Evolutionary conservation across 305 asterid genomes (phyloP).

Genomic region (Lippia alba): DNA sequence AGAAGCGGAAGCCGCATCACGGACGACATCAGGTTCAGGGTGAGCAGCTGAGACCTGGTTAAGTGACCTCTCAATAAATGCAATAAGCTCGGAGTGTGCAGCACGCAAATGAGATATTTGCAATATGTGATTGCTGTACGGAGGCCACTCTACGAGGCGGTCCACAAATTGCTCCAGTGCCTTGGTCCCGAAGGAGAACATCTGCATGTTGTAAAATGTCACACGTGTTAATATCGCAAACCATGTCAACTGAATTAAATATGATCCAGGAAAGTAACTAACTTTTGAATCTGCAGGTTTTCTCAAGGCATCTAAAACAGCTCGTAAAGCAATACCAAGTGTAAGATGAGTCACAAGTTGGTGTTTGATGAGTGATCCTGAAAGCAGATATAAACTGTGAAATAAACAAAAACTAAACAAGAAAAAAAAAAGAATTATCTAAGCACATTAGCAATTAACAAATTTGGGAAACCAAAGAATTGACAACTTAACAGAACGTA

Average conservation of each 20-base stretch:
- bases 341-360: conserved; percentile 90
- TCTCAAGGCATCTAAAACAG: conserved; percentile 94
- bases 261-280: conserved; percentile 32
- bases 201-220: conserved; percentile 54
- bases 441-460: background rate
- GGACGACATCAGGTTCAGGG: conserved; percentile 68
- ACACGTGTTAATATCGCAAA: conserved; percentile 32
- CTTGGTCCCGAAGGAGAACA: conserved; percentile 91
- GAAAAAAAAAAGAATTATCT: conserved; percentile 18
- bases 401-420: conserved; percentile 13
- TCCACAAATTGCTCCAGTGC: conserved; percentile 97
- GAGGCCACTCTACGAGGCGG: conserved; percentile 98
- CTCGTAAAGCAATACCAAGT: conserved; percentile 97
- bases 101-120: conserved; percentile 97
- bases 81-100: conserved; percentile 74
- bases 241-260: conserved; percentile 16
- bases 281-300: conserved; percentile 97
- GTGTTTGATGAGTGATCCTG: conserved; percentile 94
- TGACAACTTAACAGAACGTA: conserved; percentile 6
- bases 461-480: conserved; percentile 20
- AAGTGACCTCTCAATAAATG: conserved; percentile 75
- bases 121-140: conserved; percentile 93
- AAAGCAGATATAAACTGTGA: conserved; percentile 34
- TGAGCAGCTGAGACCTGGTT: conserved; percentile 72
- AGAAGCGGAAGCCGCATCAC: conserved; percentile 47